Evolutionary conservation across 495 filamentous ascomycete species (phyloP), one percentile per base, ranked within the genome.

Genomic region (Filosporella fistucella): DNA sequence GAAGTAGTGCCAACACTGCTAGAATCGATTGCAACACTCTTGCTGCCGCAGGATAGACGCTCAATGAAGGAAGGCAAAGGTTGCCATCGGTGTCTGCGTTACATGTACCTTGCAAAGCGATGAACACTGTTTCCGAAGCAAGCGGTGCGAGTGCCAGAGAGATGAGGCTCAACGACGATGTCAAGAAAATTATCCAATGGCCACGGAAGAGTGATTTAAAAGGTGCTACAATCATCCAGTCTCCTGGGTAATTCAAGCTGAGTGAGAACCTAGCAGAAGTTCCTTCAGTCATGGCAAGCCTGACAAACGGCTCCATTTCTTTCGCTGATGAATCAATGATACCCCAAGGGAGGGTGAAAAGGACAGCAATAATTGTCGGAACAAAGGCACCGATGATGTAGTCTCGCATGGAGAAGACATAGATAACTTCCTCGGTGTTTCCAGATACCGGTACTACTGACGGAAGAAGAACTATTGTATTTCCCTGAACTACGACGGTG

Each of bases 341-440:
- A 21, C n/a, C 17, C 42, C 42, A 45, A 16, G 42, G 42, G 20
- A 45, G 33, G 10, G 25, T 36, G 18, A 45, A 45, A 2, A 45
- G 26, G 14, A 45, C 42, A 10, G 42, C 42, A 21, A 45, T 45
- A 13, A 45, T 36, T 20, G 42, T 34, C n/a, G 42, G 42, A 10
- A 45, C 11, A 28, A 33, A 45, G 8, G 42, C 42, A 14, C 42
- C 42, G 23, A 45, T 10, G 10, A 45, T 21, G 25, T 45, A 45
- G 14, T 45, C 28, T 45, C 42, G 11, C n/a, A 34, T 33, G 2
- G 42, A 20, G 21, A 45, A 45, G n/a, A 16, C 25, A n/a, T 45
- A 33, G 3, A 33, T 2, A 11, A 45, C 18, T 34, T 45, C 16
- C 18, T 2, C 42, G 14, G 17, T 28, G 24, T 33, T 21, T 7